phyloP scores from a whole-genome alignment of 441 rosid species.

The Syzygium malaccense region DNA sequence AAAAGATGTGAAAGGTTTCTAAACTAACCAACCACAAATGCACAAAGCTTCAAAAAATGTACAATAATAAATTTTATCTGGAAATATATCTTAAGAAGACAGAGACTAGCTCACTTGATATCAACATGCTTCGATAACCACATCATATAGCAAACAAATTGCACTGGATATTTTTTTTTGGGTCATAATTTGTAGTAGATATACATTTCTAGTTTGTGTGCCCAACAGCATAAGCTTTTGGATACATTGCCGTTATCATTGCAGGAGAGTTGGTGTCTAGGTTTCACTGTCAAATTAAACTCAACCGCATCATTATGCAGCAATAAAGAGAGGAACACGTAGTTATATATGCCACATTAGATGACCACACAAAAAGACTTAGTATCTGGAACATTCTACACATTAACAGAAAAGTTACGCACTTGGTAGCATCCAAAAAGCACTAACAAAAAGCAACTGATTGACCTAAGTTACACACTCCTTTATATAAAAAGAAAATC shows the following conservation, averaged over 20 bases:
- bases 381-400: background rate
- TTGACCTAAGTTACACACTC: background rate
- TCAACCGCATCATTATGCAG: background rate
- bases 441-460: background rate
- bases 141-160: background rate
- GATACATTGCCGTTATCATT: background rate
- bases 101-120: background rate
- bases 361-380: background rate
- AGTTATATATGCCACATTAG: background rate
- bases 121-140: background rate
- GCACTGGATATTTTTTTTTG: background rate
- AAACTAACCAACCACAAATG: background rate
- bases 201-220: background rate
- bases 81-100: background rate
- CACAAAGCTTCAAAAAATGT: background rate
- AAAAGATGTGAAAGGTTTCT: background rate
- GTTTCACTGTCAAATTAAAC: background rate
- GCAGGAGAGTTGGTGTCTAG: background rate
- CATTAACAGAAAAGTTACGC: background rate
- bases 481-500: too few species aligned
- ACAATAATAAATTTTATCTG: background rate
- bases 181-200: background rate
- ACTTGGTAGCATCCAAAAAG: background rate
- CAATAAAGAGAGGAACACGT: slow-evolving; percentile 11
- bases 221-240: background rate